Evolutionary conservation across 805 yeast species (phyloP).

Genomic region (Suhomyces faveliae): DNA sequence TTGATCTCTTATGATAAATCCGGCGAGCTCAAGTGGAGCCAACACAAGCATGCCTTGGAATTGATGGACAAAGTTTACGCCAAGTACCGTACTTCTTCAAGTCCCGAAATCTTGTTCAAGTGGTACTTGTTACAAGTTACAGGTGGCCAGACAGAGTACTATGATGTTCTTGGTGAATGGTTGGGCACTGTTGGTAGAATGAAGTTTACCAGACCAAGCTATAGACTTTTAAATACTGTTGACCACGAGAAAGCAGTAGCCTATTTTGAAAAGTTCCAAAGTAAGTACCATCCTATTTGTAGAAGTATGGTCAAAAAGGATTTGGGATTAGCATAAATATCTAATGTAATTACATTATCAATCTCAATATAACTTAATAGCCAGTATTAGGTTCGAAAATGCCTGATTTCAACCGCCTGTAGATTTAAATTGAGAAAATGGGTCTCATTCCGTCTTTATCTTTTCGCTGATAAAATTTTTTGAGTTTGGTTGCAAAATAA

Average conservation of each 20-base stretch:
- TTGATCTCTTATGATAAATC: conserved; percentile 50
- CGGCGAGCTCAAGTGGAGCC: conserved; percentile 37
- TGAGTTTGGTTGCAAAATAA: too few species aligned
- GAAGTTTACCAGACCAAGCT: conserved; percentile 38
- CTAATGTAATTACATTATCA: background rate
- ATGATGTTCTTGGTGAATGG: conserved; percentile 57
- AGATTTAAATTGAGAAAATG: too few species aligned
- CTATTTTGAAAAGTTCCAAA: conserved; percentile 21
- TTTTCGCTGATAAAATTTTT: too few species aligned
- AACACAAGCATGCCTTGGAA: conserved; percentile 30
- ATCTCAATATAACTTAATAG: too few species aligned
- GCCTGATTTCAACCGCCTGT: too few species aligned
- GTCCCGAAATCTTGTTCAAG: conserved; percentile 80
- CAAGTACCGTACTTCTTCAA: conserved; percentile 51
- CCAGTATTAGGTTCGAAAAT: too few species aligned
- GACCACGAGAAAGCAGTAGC: conserved; percentile 28
- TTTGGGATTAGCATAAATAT: conserved; percentile 40
- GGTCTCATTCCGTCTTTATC: too few species aligned
- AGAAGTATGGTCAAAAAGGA: conserved; percentile 75
- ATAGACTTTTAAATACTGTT: conserved; percentile 21
- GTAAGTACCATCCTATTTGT: conserved; percentile 34
- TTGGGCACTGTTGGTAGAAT: conserved; percentile 36
- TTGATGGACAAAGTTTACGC: conserved; percentile 35
- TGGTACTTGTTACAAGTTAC: conserved; percentile 68
- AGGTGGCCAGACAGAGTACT: conserved; percentile 46